phyloP scores from a whole-genome alignment of 1,284 basidiomycete species.

The Rhodotorula sp. region DNA sequence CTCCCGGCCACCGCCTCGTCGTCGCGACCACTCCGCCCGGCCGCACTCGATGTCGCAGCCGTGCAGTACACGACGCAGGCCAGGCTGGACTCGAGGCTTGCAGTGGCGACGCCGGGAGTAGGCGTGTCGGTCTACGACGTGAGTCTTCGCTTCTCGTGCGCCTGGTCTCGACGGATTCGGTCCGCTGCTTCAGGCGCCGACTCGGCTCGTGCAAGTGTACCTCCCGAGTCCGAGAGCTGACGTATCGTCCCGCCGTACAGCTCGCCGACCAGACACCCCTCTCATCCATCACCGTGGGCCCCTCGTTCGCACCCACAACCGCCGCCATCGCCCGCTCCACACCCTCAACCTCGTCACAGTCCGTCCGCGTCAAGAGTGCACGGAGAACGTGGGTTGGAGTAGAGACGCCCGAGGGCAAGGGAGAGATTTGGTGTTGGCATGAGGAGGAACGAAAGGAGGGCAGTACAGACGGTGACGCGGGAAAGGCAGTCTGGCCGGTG shows the following conservation, averaged over 20 bases:
- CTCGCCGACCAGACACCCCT: conserved; percentile 39
- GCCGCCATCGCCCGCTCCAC: conserved; percentile 33
- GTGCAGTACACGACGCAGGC: conserved; percentile 19
- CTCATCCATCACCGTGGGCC: conserved; percentile 37
- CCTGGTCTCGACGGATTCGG: not conserved
- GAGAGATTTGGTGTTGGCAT: conserved; percentile 40
- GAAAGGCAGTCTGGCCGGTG: conserved; percentile 36
- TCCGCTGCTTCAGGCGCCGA: not conserved
- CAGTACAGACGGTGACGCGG: conserved; percentile 30
- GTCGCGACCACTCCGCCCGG: not conserved
- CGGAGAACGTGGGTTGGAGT: conserved; percentile 38
- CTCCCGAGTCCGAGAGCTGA: too few species aligned
- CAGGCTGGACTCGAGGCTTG: conserved; percentile 22
- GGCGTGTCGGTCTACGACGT: conserved; percentile 37
- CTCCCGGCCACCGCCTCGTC: not conserved
- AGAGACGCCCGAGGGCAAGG: conserved; percentile 17
- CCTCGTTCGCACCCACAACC: conserved; percentile 33
- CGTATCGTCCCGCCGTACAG: not conserved
- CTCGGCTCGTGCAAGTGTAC: too few species aligned
- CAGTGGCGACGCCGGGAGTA: conserved; percentile 14
- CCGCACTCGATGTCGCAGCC: conserved; percentile 5
- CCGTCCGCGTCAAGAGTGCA: conserved; percentile 33
- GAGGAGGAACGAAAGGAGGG: conserved; percentile 41
- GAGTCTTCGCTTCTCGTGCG: not conserved
- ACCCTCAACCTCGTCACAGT: conserved; percentile 26